These are phyloP conservation scores for Diaporthe destruens DNA, from an alignment of 2,329 filamentous ascomycete genomes.

Conservation along the genomic window DNA sequence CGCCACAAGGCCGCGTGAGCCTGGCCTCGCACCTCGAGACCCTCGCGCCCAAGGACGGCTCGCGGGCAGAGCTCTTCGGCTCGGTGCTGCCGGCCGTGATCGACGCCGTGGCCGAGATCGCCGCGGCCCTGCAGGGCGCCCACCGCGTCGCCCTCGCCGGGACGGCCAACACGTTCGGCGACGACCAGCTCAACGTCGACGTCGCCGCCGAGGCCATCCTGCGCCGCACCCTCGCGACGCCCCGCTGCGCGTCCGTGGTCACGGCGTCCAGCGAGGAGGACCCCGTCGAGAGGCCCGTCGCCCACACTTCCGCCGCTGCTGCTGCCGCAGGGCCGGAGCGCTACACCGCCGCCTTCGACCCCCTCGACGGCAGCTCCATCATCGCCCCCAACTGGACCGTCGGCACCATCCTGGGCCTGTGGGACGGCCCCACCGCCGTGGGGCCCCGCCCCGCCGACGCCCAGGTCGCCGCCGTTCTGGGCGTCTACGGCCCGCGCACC, in stretches of 20 bases:
- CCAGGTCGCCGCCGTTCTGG: constrained; percentile 64
- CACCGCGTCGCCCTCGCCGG: constrained; percentile 62
- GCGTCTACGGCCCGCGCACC: constrained; percentile 67
- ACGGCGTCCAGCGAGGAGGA: constrained; percentile 73
- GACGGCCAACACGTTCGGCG: constrained; percentile 68
- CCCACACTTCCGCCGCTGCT: too few species aligned
- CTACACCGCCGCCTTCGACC: constrained; percentile 73
- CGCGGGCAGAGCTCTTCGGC: constrained; percentile 52
- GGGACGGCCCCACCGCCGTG: constrained; percentile 63
- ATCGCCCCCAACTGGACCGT: constrained; percentile 70
- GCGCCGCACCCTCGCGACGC: constrained; percentile 57
- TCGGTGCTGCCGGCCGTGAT: constrained; percentile 65
- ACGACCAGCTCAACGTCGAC: constrained; percentile 71
- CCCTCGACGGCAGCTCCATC: constrained; percentile 73
- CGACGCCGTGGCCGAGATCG: constrained; percentile 58
- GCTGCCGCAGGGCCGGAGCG: too few species aligned
- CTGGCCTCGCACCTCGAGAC: constrained; percentile 44
- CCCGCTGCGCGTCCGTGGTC: constrained; percentile 57
- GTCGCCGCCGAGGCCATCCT: constrained; percentile 63
- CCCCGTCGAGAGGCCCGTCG: constrained; percentile 60
- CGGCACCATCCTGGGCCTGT: constrained; percentile 71
- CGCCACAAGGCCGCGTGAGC: constrained; percentile 15
- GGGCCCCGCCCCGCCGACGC: constrained; percentile 51
- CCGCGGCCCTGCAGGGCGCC: constrained; percentile 57
- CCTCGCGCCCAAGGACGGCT: constrained; percentile 44